These are phyloP conservation scores for Rhododendron simsii DNA, from an alignment of 148 eudicot genomes.

Conservation along the genomic window DNA sequence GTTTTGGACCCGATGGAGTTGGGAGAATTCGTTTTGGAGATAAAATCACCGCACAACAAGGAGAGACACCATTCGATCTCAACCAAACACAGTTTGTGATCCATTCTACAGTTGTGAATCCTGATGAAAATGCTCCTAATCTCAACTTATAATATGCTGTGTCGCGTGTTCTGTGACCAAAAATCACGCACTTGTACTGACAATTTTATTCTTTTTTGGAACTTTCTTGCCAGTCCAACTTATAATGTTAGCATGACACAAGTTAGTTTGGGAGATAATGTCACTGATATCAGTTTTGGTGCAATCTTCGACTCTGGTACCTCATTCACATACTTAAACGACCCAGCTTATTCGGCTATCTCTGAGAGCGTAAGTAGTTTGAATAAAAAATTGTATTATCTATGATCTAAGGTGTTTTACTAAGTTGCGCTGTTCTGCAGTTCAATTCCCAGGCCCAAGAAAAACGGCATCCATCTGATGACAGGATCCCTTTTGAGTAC, in stretches of 20 bases:
- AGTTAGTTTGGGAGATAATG: slow-evolving; percentile 43
- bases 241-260: slow-evolving; percentile 60
- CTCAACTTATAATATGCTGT: not conserved
- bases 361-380: slow-evolving; percentile 52
- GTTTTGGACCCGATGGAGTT: slow-evolving; percentile 62
- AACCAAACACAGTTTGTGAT: slow-evolving; percentile 41
- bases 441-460: slow-evolving; percentile 47
- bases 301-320: slow-evolving; percentile 87
- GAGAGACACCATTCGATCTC: slow-evolving; percentile 63
- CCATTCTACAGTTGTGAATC: not conserved
- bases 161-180: not conserved
- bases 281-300: slow-evolving; percentile 29
- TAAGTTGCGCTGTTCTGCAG: slow-evolving; percentile 27
- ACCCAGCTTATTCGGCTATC: slow-evolving; percentile 64
- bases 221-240: slow-evolving; percentile 48
- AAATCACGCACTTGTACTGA: not conserved
- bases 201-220: not conserved
- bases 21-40: slow-evolving; percentile 94
- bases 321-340: slow-evolving; percentile 74
- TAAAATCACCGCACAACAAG: slow-evolving; percentile 59
- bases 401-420: not conserved
- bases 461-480: slow-evolving; percentile 27
- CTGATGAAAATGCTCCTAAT: slow-evolving; percentile 1
- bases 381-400: not conserved
- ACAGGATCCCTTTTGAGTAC: slow-evolving; percentile 39